These are phyloP conservation scores for Emericellopsis cladophorae DNA, from an alignment of 2,329 filamentous ascomycete genomes.

Conservation along the genomic window DNA sequence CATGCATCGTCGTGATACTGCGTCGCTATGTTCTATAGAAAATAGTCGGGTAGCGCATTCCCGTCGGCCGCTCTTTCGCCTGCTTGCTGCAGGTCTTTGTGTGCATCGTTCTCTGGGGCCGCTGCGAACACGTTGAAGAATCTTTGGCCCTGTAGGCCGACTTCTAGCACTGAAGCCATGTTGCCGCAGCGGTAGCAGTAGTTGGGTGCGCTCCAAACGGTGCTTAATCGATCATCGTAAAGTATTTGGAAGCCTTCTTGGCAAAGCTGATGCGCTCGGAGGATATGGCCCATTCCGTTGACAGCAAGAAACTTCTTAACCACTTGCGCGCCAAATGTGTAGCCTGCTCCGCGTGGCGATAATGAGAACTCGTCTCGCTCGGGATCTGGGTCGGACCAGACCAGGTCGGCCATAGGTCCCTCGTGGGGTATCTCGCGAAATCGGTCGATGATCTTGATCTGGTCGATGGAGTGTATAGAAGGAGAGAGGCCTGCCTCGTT, in stretches of 20 bases:
- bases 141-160: constrained; percentile 81
- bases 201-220: constrained; percentile 96
- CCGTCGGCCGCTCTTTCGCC: constrained; percentile 58
- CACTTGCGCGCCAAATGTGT: constrained; percentile 94
- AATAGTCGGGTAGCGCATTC: constrained; percentile 56
- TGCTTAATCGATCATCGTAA: constrained; percentile 88
- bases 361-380: constrained; percentile 95
- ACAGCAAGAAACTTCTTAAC: constrained; percentile 97
- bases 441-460: constrained; percentile 98
- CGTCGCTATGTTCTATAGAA: constrained; percentile 34
- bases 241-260: constrained; percentile 97
- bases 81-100: constrained; percentile 72
- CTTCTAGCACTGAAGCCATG: constrained; percentile 91
- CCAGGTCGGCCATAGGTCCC: constrained; percentile 97
- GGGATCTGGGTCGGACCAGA: constrained; percentile 97
- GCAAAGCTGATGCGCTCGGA: constrained; percentile 95
- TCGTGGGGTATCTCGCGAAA: constrained; percentile 98
- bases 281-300: constrained; percentile 94
- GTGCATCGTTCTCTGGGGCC: constrained; percentile 85
- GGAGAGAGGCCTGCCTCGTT: constrained; percentile 54
- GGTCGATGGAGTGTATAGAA: constrained; percentile 94
- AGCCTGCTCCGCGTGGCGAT: constrained; percentile 84
- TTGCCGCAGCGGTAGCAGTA: constrained; percentile 95
- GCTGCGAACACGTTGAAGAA: constrained; percentile 98
- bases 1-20: not conserved